Conservation (phyloP, 1,284 basidiomycete species). For the Pseudozyma sp. region DNA sequence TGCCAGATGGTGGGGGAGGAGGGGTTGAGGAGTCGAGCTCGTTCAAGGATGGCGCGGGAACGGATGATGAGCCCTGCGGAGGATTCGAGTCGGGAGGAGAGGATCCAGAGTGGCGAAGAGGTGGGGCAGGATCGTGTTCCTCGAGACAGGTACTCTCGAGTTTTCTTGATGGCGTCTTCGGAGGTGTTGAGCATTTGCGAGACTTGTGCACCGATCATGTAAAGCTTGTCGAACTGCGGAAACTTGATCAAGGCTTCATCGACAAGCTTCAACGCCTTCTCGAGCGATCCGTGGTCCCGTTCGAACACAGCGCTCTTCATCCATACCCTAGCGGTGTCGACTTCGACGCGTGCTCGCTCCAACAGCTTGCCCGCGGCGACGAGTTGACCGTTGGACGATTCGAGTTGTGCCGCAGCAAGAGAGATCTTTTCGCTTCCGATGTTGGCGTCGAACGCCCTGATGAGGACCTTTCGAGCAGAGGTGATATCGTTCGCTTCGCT, state of each 20-base stretch:
- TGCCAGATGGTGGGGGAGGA: constrained; percentile 87
- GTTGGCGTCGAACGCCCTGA: constrained; percentile 90
- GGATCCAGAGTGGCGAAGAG: constrained; percentile 85
- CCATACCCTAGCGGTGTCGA: constrained; percentile 93
- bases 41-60: constrained; percentile 90
- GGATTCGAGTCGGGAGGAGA: constrained; percentile 88
- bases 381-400: constrained; percentile 90
- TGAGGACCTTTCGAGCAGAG: constrained; percentile 86
- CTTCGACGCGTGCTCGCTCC: constrained; percentile 86
- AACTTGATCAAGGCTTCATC: constrained; percentile 82
- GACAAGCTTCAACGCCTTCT: constrained; percentile 80
- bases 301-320: constrained; percentile 97
- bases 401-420: constrained; percentile 94
- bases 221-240: constrained; percentile 87
- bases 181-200: constrained; percentile 62
- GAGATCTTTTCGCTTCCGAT: constrained; percentile 97
- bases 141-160: constrained; percentile 70
- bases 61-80: constrained; percentile 88
- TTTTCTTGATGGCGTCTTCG: constrained; percentile 16
- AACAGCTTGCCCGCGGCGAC: constrained; percentile 86
- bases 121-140: constrained; percentile 87
- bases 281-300: constrained; percentile 82
- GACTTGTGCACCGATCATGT: constrained; percentile 97
- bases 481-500: constrained; percentile 85
- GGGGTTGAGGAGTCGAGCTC: constrained; percentile 85